Conservation (phyloP, 2,329 filamentous ascomycete species). For the Coniochaeta sp. region DNA sequence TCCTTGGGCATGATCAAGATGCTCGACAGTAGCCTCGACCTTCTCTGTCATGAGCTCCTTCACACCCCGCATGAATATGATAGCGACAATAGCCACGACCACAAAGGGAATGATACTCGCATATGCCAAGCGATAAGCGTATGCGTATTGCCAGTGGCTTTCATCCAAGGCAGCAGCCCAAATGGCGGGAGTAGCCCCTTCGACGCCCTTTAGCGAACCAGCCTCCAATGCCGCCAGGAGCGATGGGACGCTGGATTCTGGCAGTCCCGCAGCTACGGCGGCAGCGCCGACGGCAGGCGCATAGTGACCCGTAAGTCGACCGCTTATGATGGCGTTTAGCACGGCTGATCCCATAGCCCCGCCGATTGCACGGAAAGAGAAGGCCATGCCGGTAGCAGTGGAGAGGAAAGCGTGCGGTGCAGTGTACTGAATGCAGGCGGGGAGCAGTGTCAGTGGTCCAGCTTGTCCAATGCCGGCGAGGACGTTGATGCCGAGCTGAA, state of each 20-base stretch:
- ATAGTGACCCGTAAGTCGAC: conserved; percentile 32
- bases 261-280: conserved; percentile 33
- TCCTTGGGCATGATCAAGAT: conserved; percentile 6
- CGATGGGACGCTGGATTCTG: conserved; percentile 23
- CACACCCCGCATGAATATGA: conserved; percentile 36
- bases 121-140: conserved; percentile 42
- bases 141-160: conserved; percentile 35
- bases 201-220: conserved; percentile 23
- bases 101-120: conserved; percentile 43
- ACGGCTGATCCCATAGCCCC: conserved; percentile 46
- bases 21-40: conserved; percentile 44
- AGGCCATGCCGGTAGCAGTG: conserved; percentile 44
- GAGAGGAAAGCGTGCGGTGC: conserved; percentile 43
- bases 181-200: conserved; percentile 28
- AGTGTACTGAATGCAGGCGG: conserved; percentile 43
- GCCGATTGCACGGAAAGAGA: conserved; percentile 43
- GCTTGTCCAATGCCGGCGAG: conserved; percentile 39
- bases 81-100: conserved; percentile 34
- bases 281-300: conserved; percentile 29
- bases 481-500: conserved; percentile 40
- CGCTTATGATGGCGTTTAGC: conserved; percentile 42
- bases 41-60: conserved; percentile 45
- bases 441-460: conserved; percentile 40
- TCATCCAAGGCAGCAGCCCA: conserved; percentile 28
- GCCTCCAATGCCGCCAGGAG: conserved; percentile 29